Evolutionary conservation across 148 eudicot genomes (phyloP), one percentile per base, ranked within the genome.

Genomic region (Hydrangea macrophylla): DNA sequence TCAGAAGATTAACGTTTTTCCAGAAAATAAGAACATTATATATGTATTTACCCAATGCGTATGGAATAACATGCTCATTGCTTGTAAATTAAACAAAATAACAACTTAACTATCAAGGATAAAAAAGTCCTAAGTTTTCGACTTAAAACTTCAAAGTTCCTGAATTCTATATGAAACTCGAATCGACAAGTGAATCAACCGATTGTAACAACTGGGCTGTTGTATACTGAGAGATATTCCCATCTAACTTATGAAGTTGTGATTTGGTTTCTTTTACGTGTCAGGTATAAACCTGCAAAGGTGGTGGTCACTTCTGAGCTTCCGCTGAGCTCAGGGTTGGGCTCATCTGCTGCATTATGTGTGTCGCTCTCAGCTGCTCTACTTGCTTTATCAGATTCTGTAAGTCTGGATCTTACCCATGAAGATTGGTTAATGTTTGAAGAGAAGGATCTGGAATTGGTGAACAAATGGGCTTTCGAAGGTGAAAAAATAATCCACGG

Each of bases 401-500:
- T 75, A 59, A 82, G 67, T 39, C 72, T 86, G 32, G 91, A 89
- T 66, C 61, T 79, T 68, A 78, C 80, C 64, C 76, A 76, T 30
- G 75, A 81, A 60, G 90, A 86, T 56, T 93, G 96, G 99, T 73
- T 78, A 31, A 27, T 36, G 59, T 90, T 78, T 48, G 90, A 69
- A 30, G 90, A 90, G 36, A 79, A 70, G 5, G 90, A 82, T 66
- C 89, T 90, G 71, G 92, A 90, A 17, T 70, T 90, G 72, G 88
- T 84, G 68, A 90, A 90, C 63, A 85, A 81, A 75, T 94, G 99
- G 99, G 97, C 99, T 55, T 88, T 86, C 78, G 97, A 90, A 77
- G 99, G 97, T 33, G 99, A 91, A 83, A 94, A 84, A 77, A 86
- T 94, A 51, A 88, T 94, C 64, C 99, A 94, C 56, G 99, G 99